A percentile compares a stretch with the other conserved stretches of the same genome.
Conservation (phyloP, 108 stramenopile genomes). For the Cyclotella sp. region DNA sequence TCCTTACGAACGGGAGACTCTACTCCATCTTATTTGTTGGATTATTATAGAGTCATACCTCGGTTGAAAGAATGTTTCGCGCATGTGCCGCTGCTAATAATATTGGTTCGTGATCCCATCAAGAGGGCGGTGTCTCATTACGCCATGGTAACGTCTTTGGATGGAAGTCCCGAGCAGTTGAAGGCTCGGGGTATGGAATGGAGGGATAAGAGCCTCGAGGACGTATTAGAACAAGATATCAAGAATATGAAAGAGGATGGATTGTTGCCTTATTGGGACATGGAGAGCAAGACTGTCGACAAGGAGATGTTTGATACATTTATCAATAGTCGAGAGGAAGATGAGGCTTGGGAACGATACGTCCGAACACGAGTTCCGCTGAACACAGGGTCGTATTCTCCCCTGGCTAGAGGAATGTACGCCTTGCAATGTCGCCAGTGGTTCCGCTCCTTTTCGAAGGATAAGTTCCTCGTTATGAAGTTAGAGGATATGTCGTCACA, state of each 20-base stretch:
- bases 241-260: slow-evolving; percentile 69
- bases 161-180: slow-evolving; percentile 87
- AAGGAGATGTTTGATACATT: slow-evolving; percentile 56
- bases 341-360: slow-evolving; percentile 73
- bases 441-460: slow-evolving; percentile 76
- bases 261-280: slow-evolving; percentile 82
- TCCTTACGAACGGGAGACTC: slow-evolving; percentile 93
- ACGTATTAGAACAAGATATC: slow-evolving; percentile 87
- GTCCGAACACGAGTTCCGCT: slow-evolving; percentile 72
- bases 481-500: slow-evolving; percentile 78
- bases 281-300: slow-evolving; percentile 60
- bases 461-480: slow-evolving; percentile 77
- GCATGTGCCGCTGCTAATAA: slow-evolving; percentile 79
- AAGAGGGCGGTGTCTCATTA: slow-evolving; percentile 91
- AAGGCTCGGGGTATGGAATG: slow-evolving; percentile 81
- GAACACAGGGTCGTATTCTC: slow-evolving; percentile 87
- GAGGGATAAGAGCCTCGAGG: slow-evolving; percentile 79
- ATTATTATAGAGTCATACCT: slow-evolving; percentile 91
- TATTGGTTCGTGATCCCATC: slow-evolving; percentile 95
- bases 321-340: slow-evolving; percentile 61
- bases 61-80: slow-evolving; percentile 73
- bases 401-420: slow-evolving; percentile 92
- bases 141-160: slow-evolving; percentile 90
- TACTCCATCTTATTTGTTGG: slow-evolving; percentile 93
- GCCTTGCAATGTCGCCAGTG: slow-evolving; percentile 93